Percentiles rank a stretch among this genome's conserved stretches.
Conservation (phyloP, 345 rosid genomes). For the Tarenaya hassleriana region DNA sequence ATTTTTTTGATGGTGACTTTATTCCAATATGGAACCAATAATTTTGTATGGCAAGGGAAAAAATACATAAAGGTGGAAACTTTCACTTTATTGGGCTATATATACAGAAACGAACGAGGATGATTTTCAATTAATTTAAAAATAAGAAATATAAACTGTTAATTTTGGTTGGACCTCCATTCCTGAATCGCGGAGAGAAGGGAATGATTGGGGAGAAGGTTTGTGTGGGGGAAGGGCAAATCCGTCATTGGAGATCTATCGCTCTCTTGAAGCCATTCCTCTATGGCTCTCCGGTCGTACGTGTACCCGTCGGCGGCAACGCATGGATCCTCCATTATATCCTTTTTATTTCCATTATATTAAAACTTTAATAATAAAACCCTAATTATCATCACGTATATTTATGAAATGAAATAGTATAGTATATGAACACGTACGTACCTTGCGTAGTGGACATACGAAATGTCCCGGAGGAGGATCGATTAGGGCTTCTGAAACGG, state of each 20-base stretch:
- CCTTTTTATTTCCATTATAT: too few species aligned
- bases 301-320: slow-evolving; percentile 89
- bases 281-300: slow-evolving; percentile 66
- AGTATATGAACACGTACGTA: slow-evolving; percentile 9
- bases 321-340: slow-evolving; percentile 69
- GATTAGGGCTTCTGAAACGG: slow-evolving; percentile 11
- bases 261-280: slow-evolving; percentile 54
- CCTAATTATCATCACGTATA: too few species aligned
- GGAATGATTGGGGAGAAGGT: slow-evolving; percentile 58
- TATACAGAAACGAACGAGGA: too few species aligned
- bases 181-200: slow-evolving; percentile 58
- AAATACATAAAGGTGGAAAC: too few species aligned
- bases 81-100: too few species aligned
- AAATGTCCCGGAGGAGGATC: slow-evolving; percentile 59
- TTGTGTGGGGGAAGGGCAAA: slow-evolving; percentile 36
- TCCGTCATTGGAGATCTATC: slow-evolving; percentile 66
- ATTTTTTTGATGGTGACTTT: too few species aligned
- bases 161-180: slow-evolving; percentile 61
- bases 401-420: too few species aligned
- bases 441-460: slow-evolving; percentile 79
- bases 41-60: too few species aligned
- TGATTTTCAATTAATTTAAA: too few species aligned
- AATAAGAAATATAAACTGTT: too few species aligned
- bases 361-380: too few species aligned
- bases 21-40: too few species aligned